Evolutionary conservation across 495 filamentous ascomycete genomes (phyloP), one percentile per base, ranked within the genome.

Genomic region (Haplographium delicatum): DNA sequence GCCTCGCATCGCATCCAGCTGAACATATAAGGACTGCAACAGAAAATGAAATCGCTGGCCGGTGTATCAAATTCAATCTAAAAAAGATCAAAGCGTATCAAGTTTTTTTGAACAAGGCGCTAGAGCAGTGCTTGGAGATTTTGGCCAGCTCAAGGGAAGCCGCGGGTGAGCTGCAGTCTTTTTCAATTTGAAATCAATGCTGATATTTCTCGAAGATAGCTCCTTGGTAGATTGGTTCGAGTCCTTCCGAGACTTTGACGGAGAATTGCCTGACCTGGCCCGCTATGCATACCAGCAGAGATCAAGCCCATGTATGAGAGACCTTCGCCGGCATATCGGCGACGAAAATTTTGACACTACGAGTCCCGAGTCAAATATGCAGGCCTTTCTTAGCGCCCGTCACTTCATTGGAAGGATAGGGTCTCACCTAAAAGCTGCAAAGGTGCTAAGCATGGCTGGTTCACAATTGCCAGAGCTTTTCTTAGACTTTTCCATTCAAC

Each of bases 401-500:
- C 53, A 56, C 42, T 56, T 25, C 33, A 56, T 56, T 22, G 53
- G 54, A 33, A 31, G 54, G 3, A 43, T 58, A 28, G 54, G 54
- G 20, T 58, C 49, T 44, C 54, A 58, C 28, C 38, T 58, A n/a
- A 53, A 48, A 44, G 54, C 54, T 10, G 33, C 54, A 24, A 47
- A 41, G 28, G 44, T 49, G 23, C 50, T 58, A 2, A 49, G 18
- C 19, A 33, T 19, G 20, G 41, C 49, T 23, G 44, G 26, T 40
- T 37, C 25, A 31, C 41, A 44, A 43, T 38, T 58, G 42, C 50
- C 54, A 44, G 25, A 44, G 1, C 37, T 53, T 9, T 49, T 58
- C 28, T 50, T 53, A 8, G 49, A 38, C 16, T 58, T 48, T 42
- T 38, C 20, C 7, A 49, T 58, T 22, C 23, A 42, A 22, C 44